These are phyloP conservation scores for Tetradesmus obliquus DNA, from an alignment of 139 green algal species.

Conservation along the genomic window DNA sequence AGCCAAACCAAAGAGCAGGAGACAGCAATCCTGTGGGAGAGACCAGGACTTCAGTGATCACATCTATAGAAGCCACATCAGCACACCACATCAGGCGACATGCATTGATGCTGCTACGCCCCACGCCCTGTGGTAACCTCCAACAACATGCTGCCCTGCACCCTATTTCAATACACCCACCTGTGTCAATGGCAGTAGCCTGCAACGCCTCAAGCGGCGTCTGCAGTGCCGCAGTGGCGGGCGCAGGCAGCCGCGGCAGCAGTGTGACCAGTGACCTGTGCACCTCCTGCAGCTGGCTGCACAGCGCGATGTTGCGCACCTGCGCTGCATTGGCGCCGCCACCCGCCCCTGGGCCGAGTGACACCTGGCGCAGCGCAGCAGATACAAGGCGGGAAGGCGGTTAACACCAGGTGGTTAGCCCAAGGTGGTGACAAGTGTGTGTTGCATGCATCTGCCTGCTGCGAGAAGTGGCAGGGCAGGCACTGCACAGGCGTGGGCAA, in stretches of 20 bases:
- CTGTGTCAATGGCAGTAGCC: conserved; percentile 18
- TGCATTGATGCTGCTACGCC: no score
- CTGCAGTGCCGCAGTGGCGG: conserved; percentile 63
- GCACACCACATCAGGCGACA: no score
- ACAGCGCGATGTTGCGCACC: conserved; percentile 88
- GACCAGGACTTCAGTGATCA: no score
- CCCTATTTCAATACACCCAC: not conserved
- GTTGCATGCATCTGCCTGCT: no score
- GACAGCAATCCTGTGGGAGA: no score
- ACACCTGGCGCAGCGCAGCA: conserved; percentile 48
- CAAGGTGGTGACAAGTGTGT: no score
- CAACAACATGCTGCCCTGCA: not conserved
- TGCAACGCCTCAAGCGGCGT: conserved; percentile 59
- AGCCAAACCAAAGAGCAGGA: not conserved
- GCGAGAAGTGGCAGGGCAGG: no score
- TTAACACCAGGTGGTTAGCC: no score
- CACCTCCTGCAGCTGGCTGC: conserved; percentile 86
- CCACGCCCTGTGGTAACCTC: not conserved
- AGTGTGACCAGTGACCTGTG: conserved; percentile 66
- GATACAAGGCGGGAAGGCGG: no score
- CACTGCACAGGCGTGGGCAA: no score
- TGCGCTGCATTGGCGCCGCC: conserved; percentile 68
- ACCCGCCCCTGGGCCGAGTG: conserved; percentile 18
- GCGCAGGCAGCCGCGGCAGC: conserved; percentile 58
- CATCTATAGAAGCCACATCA: no score